These are phyloP conservation scores for Lycium ferocissimum DNA, from an alignment of 257 asterid genomes.

Conservation along the genomic window DNA sequence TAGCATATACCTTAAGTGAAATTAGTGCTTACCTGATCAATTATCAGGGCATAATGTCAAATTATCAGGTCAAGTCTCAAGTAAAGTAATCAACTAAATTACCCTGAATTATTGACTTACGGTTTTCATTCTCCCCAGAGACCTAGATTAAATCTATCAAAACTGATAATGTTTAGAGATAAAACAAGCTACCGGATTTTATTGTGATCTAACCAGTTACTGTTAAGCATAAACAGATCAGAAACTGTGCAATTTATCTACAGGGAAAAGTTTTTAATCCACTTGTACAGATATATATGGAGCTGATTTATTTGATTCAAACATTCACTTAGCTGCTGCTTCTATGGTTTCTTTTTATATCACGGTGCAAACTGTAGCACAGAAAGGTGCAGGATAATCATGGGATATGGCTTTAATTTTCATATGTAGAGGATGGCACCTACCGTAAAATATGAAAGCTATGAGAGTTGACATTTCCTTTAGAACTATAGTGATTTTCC, in stretches of 20 bases:
- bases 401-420: background rate
- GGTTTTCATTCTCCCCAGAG: background rate
- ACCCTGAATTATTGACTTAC: background rate
- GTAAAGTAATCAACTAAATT: background rate
- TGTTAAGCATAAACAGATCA: background rate
- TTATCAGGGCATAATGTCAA: background rate
- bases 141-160: background rate
- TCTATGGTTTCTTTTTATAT: constrained; percentile 12
- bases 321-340: background rate
- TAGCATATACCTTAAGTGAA: background rate
- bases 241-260: background rate
- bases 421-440: background rate
- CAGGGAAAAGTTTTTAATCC: background rate
- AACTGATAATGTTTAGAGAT: no score
- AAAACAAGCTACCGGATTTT: no score
- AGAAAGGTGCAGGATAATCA: background rate
- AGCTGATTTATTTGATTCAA: no score
- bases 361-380: background rate
- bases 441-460: background rate
- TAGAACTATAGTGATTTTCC: background rate
- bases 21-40: background rate
- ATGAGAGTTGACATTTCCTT: background rate
- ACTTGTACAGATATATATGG: no score
- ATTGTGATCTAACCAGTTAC: no score
- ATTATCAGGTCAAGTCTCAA: background rate